phyloP scores from a whole-genome alignment of 2,329 filamentous ascomycete genomes.

The Escovopsis sp. region DNA sequence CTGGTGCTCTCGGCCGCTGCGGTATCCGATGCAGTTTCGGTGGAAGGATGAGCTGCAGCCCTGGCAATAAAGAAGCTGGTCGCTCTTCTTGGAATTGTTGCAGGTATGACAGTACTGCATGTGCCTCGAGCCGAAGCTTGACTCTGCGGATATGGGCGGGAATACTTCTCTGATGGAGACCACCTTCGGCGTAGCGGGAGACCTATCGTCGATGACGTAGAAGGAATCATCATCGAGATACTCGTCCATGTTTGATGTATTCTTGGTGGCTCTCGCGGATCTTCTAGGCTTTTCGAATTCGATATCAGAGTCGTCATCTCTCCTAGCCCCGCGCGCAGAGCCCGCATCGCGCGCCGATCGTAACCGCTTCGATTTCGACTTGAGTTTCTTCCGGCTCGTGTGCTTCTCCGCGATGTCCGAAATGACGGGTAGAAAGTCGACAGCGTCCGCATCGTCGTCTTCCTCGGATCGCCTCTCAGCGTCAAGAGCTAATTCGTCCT shows the following conservation, averaged over 20 bases:
- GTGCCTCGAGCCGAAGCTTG: slow-evolving; percentile 58
- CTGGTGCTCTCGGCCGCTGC: slow-evolving; percentile 65
- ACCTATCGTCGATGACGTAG: slow-evolving; percentile 32
- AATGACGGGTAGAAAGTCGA: slow-evolving; percentile 20
- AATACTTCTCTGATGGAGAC: slow-evolving; percentile 63
- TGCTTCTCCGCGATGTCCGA: slow-evolving; percentile 20
- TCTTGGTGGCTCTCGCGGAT: slow-evolving; percentile 31
- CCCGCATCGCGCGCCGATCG: background rate
- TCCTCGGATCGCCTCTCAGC: slow-evolving; percentile 14
- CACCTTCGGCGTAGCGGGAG: slow-evolving; percentile 34
- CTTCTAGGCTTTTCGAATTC: slow-evolving; percentile 38
- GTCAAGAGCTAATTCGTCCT: slow-evolving; percentile 20
- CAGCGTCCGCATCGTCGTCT: slow-evolving; percentile 16
- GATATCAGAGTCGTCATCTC: slow-evolving; percentile 27
- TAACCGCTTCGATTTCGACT: slow-evolving; percentile 10
- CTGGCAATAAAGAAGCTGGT: slow-evolving; percentile 72
- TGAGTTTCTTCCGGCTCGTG: slow-evolving; percentile 8
- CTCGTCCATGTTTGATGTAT: slow-evolving; percentile 33
- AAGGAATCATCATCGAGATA: slow-evolving; percentile 45
- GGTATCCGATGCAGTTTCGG: slow-evolving; percentile 62
- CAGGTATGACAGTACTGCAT: slow-evolving; percentile 61
- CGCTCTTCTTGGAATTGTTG: slow-evolving; percentile 29
- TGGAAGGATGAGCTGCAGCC: slow-evolving; percentile 80
- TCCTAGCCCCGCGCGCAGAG: too few species aligned
- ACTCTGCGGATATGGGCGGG: slow-evolving; percentile 40